Evolutionary conservation across 179 eudicot genomes (phyloP), one percentile per base, ranked within the genome.

Genomic region (Camellia oleifera): DNA sequence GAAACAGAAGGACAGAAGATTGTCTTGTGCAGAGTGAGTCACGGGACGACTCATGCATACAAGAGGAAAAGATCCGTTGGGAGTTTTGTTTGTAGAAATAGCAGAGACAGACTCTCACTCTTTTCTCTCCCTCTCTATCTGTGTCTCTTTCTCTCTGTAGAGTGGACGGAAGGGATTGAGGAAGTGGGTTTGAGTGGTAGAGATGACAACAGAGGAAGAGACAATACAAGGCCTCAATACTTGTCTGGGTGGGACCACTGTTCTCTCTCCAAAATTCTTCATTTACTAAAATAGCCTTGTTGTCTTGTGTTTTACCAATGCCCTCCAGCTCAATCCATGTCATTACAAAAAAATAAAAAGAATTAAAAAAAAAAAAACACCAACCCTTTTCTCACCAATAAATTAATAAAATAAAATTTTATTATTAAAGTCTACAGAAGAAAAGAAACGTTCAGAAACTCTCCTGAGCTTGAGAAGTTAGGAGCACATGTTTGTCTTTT

Each of bases 231-330:
- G 69, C 68, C 60, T 57, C 74, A 64, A 14, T 46, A 17, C 44
- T 23, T 9, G 56, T 20, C 50, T 8, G 23, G 57, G 57, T n/a
- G 23, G 58, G 53, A 54, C 76, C 76, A 53, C 76, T 57, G 12
- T 46, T 12, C 79, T 64, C 54, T 23, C 53, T 76, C 78, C 45
- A 32, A 32, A 32, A 32, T 32, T 32, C 40, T 32, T 20, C 13
- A 81, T 83, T 84, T 79, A 87, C 87, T 66, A 68, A 64, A 80
- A 65, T 83, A 56, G 80, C 89, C 88, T 80, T 82, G 44, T 11
- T 15, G 1, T 17, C 46, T 48, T 63, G 23, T 48, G 17, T 14
- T 57, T 32, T 32, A 32, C 40, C 40, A 32, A 32, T 57, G 61
- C 61, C 61, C 61, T 57, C 61, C 61, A 57, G 52, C 52, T 7